Evolutionary conservation across 371 early-diverging fungal genomes (phyloP).

Genomic region (Apophysomyces elegans): DNA sequence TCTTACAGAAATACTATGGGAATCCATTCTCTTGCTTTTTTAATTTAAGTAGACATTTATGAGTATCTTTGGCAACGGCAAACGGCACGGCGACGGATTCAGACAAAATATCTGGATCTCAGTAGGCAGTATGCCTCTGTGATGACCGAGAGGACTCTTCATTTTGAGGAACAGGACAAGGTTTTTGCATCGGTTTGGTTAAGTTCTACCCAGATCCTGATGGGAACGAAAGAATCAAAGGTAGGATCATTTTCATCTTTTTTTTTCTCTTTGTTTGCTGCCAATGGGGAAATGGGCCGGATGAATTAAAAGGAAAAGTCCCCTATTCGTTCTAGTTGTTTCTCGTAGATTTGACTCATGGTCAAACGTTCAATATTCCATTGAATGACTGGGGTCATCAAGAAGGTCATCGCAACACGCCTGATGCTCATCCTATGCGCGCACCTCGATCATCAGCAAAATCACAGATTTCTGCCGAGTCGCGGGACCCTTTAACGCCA

Average conservation of each 20-base stretch:
- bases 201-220: slow-evolving; percentile 45
- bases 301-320: no score
- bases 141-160: background rate
- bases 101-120: background rate
- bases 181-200: slow-evolving; percentile 66
- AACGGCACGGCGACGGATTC: background rate
- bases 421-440: slow-evolving; percentile 2
- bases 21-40: background rate
- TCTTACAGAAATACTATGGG: no score
- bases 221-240: slow-evolving; percentile 70
- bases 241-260: slow-evolving; percentile 21
- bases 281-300: no score
- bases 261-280: background rate
- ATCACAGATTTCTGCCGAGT: background rate
- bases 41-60: background rate
- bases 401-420: background rate
- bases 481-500: slow-evolving; percentile 10
- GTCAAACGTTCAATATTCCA: slow-evolving; percentile 4
- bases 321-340: background rate
- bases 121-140: background rate
- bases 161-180: slow-evolving; percentile 52
- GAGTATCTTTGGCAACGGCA: background rate
- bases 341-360: slow-evolving; percentile 4
- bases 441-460: background rate
- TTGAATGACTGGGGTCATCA: slow-evolving; percentile 1